Conservation (phyloP, 2,329 filamentous ascomycete species). For the Endothia cerciana region DNA sequence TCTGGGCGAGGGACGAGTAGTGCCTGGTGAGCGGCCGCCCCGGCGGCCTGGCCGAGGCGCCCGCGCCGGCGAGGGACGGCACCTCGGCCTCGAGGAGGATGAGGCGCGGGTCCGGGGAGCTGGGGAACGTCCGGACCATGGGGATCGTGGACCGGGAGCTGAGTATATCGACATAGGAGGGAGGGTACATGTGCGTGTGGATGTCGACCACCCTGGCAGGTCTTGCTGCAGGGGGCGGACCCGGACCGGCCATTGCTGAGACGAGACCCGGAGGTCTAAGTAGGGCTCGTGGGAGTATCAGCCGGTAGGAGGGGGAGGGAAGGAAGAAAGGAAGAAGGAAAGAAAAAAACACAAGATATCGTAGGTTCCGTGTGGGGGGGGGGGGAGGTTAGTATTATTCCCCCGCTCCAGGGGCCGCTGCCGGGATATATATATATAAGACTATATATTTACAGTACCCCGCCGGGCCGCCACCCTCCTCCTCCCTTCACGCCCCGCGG, state of each 20-base stretch:
- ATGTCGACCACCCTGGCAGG: conserved; percentile 60
- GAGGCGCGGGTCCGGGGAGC: conserved; percentile 56
- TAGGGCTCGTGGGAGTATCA: too few species aligned
- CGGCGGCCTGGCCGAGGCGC: conserved; percentile 61
- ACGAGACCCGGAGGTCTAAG: too few species aligned
- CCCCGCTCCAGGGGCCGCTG: too few species aligned
- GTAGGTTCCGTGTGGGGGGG: too few species aligned
- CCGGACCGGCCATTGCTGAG: conserved; percentile 25
- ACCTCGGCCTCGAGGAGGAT: conserved; percentile 55
- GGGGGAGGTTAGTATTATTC: too few species aligned
- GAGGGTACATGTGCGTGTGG: conserved; percentile 73
- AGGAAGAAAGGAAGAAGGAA: too few species aligned
- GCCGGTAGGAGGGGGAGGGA: too few species aligned
- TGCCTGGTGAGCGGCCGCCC: conserved; percentile 83
- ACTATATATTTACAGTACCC: too few species aligned
- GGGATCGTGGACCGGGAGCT: conserved; percentile 66
- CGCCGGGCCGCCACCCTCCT: too few species aligned
- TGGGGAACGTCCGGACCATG: conserved; percentile 69
- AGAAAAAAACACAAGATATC: too few species aligned
- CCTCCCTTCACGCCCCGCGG: too few species aligned
- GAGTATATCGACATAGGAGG: conserved; percentile 64
- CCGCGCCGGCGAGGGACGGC: conserved; percentile 40
- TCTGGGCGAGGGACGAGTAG: conserved; percentile 79
- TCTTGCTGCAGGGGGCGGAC: conserved; percentile 1
- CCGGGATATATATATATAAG: too few species aligned